Conservation (phyloP, 345 rosid genomes). For the Camelina neglecta region DNA sequence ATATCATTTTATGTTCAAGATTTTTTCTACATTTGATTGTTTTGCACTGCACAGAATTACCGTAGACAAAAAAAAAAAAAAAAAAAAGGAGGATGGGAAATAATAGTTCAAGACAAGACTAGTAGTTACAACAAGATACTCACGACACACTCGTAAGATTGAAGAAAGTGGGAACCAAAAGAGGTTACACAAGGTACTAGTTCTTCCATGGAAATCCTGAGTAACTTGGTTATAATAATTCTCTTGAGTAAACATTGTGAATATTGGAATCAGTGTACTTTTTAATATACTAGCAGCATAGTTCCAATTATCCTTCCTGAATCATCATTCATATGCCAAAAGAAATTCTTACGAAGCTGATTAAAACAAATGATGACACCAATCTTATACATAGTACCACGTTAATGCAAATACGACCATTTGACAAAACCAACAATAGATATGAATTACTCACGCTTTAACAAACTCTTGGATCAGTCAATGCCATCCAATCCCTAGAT, state of each 20-base stretch:
- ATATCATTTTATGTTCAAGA: no score
- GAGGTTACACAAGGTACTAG: constrained; percentile 45
- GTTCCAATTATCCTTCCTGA: background rate
- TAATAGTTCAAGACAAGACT: no score
- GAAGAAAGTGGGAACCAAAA: constrained; percentile 43
- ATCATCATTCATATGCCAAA: background rate
- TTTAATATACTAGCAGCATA: background rate
- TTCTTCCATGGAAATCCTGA: background rate
- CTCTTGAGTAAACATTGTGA: background rate
- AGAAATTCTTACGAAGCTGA: background rate
- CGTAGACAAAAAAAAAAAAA: no score
- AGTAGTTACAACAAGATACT: no score
- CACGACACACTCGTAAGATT: constrained; percentile 45
- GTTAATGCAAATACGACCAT: background rate
- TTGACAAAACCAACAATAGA: constrained; percentile 9
- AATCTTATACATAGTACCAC: background rate
- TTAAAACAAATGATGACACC: background rate
- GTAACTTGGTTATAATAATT: background rate
- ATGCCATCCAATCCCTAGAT: constrained; percentile 16
- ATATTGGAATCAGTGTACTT: background rate
- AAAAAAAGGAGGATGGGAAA: no score
- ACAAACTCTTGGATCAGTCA: constrained; percentile 16
- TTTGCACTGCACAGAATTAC: no score
- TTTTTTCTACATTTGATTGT: no score
- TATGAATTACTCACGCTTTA: background rate